phyloP scores from a whole-genome alignment of 805 yeast genomes.

The Teunomyces gatunensis region DNA sequence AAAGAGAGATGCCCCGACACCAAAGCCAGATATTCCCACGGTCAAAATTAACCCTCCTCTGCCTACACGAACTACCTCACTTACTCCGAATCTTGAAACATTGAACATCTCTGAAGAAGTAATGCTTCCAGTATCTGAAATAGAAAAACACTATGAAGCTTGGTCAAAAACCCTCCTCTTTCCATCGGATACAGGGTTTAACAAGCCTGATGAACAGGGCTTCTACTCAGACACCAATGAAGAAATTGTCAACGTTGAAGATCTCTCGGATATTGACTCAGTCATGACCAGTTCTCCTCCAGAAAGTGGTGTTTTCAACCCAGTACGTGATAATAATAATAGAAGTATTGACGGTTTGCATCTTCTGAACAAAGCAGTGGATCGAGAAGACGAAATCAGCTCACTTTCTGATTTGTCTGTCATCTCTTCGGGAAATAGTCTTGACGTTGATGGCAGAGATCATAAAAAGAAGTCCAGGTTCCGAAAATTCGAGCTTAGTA shows the following conservation, averaged over 20 bases:
- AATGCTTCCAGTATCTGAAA: conserved; percentile 8
- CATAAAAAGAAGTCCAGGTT: conserved; percentile 13
- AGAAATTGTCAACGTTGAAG: conserved; percentile 16
- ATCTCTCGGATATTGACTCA: conserved; percentile 34
- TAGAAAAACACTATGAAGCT: conserved; percentile 13
- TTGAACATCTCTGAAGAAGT: conserved; percentile 7
- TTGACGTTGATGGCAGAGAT: neutral
- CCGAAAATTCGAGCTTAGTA: conserved; percentile 35
- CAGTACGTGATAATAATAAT: too few relatives aligned
- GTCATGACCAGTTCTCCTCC: conserved; percentile 5
- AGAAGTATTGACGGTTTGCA: neutral
- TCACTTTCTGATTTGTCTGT: conserved; percentile 21
- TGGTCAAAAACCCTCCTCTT: conserved; percentile 31
- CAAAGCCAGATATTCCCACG: neutral
- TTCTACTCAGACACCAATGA: conserved; percentile 30
- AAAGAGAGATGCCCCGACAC: conserved; percentile 1
- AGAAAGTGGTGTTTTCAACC: neutral
- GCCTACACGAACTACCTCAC: neutral
- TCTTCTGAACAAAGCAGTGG: neutral
- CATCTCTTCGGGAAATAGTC: conserved; percentile 9
- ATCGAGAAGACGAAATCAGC: conserved; percentile 14
- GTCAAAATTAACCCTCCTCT: neutral
- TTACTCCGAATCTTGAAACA: conserved; percentile 4
- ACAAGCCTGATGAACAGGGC: conserved; percentile 37
- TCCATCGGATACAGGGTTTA: conserved; percentile 15